These are phyloP conservation scores for Actinomucor elegans DNA, from an alignment of 371 early-diverging fungal species.

Conservation along the genomic window DNA sequence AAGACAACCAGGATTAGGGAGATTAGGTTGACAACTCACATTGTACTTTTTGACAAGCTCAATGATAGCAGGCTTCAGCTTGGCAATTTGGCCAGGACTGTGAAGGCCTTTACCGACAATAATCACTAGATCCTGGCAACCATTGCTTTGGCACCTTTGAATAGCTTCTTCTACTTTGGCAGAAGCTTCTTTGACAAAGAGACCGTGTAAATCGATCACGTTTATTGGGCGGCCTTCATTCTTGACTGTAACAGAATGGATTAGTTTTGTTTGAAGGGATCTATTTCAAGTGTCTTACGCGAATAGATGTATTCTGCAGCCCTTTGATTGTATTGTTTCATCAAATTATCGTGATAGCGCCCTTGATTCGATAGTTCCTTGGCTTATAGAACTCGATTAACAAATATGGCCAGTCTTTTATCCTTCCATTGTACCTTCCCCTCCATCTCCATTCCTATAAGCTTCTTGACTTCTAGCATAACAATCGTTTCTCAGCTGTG, in stretches of 20 bases:
- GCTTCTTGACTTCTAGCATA: constrained; percentile 47
- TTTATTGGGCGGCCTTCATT: constrained; percentile 46
- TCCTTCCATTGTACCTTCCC: constrained; percentile 28
- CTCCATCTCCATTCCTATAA: constrained; percentile 41
- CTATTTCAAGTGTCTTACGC: no score
- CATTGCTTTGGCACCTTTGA: constrained; percentile 40
- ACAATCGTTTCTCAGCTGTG: constrained; percentile 41
- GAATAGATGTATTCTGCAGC: constrained; percentile 54
- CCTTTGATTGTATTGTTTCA: constrained; percentile 54
- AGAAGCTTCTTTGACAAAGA: constrained; percentile 60
- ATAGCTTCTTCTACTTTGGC: constrained; percentile 54
- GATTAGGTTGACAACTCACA: constrained; percentile 53
- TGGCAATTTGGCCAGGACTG: constrained; percentile 56
- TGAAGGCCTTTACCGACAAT: constrained; percentile 68
- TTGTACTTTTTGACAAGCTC: constrained; percentile 55
- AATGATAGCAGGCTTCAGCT: constrained; percentile 61
- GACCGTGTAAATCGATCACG: constrained; percentile 63
- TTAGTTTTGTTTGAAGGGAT: neutral
- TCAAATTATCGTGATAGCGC: constrained; percentile 48
- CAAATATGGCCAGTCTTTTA: no score
- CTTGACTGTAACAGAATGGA: constrained; percentile 27
- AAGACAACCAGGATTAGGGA: constrained; percentile 64
- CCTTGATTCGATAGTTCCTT: constrained; percentile 57
- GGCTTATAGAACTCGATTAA: no score
- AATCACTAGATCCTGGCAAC: constrained; percentile 46